A percentile compares a stretch with the other conserved stretches of the same genome.
Evolutionary conservation across 2,329 filamentous ascomycete genomes (phyloP).

Genomic region (Diaporthe amygdali): DNA sequence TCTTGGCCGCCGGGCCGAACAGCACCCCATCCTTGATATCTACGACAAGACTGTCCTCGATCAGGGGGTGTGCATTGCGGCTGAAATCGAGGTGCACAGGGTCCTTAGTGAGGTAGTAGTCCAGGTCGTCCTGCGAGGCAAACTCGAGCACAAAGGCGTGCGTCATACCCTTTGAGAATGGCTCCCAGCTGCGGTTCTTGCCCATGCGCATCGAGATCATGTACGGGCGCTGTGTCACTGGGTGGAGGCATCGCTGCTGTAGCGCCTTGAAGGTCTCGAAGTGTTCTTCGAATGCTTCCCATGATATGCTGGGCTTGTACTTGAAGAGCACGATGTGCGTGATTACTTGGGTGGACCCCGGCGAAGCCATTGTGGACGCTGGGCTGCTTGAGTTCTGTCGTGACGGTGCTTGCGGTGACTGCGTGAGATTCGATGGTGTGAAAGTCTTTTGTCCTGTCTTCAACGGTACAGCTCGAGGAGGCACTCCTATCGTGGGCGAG

Average conservation of each 20-base stretch:
- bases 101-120: neutral
- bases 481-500: neutral
- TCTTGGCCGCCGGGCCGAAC: neutral
- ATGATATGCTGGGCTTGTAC: conserved; percentile 7
- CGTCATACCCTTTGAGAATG: neutral
- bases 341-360: neutral
- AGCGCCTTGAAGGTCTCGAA: neutral
- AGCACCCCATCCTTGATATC: neutral
- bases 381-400: neutral
- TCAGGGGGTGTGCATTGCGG: neutral
- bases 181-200: conserved; percentile 6
- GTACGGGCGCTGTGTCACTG: neutral
- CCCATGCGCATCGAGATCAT: conserved; percentile 4
- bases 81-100: conserved; percentile 6
- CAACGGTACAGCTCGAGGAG: neutral
- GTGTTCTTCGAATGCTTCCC: neutral
- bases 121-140: neutral
- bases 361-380: neutral
- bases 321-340: conserved; percentile 4
- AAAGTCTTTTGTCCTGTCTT: neutral
- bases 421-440: neutral
- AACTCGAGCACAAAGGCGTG: neutral
- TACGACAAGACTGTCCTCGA: neutral
- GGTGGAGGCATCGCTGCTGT: neutral
- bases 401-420: neutral